A percentile compares a stretch with the other conserved stretches of the same genome.
These are phyloP conservation scores for Fusarium tanahbumbuense DNA, from an alignment of 2,329 filamentous ascomycete species.

Conservation along the genomic window DNA sequence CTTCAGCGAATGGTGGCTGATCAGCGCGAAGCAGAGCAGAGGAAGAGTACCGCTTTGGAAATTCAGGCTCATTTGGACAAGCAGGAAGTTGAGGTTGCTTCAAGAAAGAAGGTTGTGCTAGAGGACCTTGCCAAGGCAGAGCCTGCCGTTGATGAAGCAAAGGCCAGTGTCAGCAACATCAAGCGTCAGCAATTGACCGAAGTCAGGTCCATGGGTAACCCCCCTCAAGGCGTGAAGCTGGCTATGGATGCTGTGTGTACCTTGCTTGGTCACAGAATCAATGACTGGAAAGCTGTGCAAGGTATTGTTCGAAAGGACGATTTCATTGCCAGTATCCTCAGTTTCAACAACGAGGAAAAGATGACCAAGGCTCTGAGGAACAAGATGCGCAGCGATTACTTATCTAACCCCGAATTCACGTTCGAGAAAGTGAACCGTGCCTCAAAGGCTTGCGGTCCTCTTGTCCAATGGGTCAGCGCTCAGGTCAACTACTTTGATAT, in stretches of 20 bases:
- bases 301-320: conserved; percentile 90
- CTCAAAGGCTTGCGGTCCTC: conserved; percentile 94
- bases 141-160: conserved; percentile 90
- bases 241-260: conserved; percentile 97
- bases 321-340: conserved; percentile 97
- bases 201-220: conserved; percentile 96
- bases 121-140: conserved; percentile 90
- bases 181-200: conserved; percentile 97
- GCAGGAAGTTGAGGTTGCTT: conserved; percentile 88
- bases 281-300: conserved; percentile 92
- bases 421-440: conserved; percentile 96
- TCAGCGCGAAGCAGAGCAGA: conserved; percentile 92
- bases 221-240: conserved; percentile 88
- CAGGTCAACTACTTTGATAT: conserved; percentile 99
- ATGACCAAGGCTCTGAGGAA: conserved; percentile 86
- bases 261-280: conserved; percentile 87
- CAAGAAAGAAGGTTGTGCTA: conserved; percentile 84
- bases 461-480: conserved; percentile 96
- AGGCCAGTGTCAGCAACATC: conserved; percentile 98
- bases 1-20: conserved; percentile 96
- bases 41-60: conserved; percentile 87
- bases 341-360: conserved; percentile 93
- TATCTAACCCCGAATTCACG: conserved; percentile 94
- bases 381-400: conserved; percentile 92
- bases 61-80: conserved; percentile 88